Percentiles rank a stretch among this genome's conserved stretches.
Evolutionary conservation across 148 eudicot species (phyloP).

Genomic region (Fagopyrum tataricum): DNA sequence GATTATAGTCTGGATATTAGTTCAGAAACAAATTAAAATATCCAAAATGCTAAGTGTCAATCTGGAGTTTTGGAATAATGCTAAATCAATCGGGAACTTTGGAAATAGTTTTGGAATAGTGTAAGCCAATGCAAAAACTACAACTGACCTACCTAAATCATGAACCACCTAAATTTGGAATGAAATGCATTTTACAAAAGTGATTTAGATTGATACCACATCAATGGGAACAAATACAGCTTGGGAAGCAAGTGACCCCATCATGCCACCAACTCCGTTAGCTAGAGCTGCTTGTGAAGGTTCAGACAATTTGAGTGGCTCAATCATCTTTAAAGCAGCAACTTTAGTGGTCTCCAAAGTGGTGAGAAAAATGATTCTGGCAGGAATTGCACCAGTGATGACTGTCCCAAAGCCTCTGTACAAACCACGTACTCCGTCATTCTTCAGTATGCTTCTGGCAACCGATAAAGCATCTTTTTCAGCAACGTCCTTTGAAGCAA

Average conservation of each 20-base stretch:
- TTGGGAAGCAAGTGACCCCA: constrained; percentile 77
- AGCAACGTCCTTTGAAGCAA: constrained; percentile 62
- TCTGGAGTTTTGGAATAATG: neutral
- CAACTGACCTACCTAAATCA: neutral
- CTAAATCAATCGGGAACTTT: neutral
- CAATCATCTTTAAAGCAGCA: constrained; percentile 66
- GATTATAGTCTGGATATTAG: neutral
- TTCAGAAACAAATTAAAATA: neutral
- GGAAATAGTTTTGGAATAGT: neutral
- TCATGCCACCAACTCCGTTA: constrained; percentile 93
- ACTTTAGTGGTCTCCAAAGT: constrained; percentile 93
- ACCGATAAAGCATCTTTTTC: constrained; percentile 74
- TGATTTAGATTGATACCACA: constrained; percentile 48
- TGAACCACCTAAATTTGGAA: neutral
- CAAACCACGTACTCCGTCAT: constrained; percentile 90
- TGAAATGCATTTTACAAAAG: neutral
- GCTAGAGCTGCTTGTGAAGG: constrained; percentile 92
- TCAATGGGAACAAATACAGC: constrained; percentile 95
- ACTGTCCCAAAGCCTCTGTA: constrained; percentile 99
- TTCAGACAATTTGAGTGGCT: constrained; percentile 78
- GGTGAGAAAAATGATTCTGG: constrained; percentile 85
- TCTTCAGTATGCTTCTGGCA: constrained; percentile 56
- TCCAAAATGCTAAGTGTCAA: neutral
- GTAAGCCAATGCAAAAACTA: neutral
- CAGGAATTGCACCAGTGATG: constrained; percentile 84